phyloP scores from a whole-genome alignment of 73 alveolate genomes.

The Paramecium biaurelia region DNA sequence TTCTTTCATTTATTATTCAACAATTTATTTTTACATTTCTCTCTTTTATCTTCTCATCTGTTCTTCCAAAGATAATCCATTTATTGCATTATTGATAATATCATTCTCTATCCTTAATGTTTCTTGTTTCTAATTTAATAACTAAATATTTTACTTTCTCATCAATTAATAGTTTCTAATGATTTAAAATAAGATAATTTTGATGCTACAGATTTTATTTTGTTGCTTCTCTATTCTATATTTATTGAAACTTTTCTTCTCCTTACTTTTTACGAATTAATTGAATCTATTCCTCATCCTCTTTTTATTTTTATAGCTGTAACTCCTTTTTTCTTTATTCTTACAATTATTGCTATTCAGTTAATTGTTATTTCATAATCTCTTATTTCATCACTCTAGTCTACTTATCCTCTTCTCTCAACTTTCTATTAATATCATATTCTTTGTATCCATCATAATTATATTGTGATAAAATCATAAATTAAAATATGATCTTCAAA shows the following conservation, averaged over 20 bases:
- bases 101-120: not conserved
- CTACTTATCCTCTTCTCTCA: not conserved
- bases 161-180: not conserved
- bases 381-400: not conserved
- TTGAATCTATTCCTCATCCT: not conserved
- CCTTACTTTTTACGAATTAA: not conserved
- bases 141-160: not conserved
- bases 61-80: not conserved
- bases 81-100: not conserved
- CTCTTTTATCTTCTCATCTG: not conserved
- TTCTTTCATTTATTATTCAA: conserved; percentile 1
- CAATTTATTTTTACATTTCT: not conserved
- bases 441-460: conserved; percentile 20
- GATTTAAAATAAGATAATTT: not conserved
- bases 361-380: not conserved
- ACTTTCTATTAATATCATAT: not conserved
- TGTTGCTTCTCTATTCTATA: not conserved
- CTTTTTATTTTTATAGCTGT: not conserved
- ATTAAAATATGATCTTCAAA: not conserved
- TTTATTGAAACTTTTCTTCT: not conserved
- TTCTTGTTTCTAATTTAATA: not conserved
- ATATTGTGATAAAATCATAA: not conserved
- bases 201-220: not conserved
- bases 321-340: conserved; percentile 7
- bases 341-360: not conserved